Base-by-base conservation (phyloP, 2,329 filamentous ascomycete species). In the Trichoderma oligosporum region DNA sequence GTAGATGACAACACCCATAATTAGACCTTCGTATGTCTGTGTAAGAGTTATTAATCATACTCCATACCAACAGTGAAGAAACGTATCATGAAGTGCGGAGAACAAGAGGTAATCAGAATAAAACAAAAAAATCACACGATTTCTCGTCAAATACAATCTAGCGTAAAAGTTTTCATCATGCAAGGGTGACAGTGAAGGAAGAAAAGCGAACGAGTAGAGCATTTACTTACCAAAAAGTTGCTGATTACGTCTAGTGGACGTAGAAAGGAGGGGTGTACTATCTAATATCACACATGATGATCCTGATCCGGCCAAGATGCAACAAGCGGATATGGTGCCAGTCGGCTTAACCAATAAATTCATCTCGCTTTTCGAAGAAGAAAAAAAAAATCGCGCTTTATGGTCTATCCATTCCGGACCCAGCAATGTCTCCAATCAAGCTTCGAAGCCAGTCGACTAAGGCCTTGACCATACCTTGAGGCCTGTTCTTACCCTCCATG, bases 381-480 rank as follows among this genome's bases (percentile, higher is more conserved):
- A 44, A 31, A 20, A 9, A 18, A 48, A 4, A 9, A 24, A 4
- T 2, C 2, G 38, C 29, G 2, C 29, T 25, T 57, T 27, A 65
- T 25, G 63, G 63, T 3, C 63, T 56, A 14, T 60, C 61, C 52
- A 66, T 56, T 33, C 60, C 57, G 36, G 63, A 64, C 6, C 71
- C 70, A 11, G 57, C 69, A 5, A 80, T 68, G 58, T 79, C 73
- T 18, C 76, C 76, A 58, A 87, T 80, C 11, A 73, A 74, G 1
- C 78, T 78, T 24, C 82, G 75, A 1, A 82, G 72, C 20, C 74
- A 77, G 66, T 87, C 84, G 18, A 88, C 82, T 9, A 87, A 68
- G 1, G 83, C 80, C 69, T 88, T 88, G 54, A 85, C 77, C 79
- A 88, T 82, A 4, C 85, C 84, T 65, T 86, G 83, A 12, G 82